Percentiles rank a stretch among this genome's conserved stretches.
Evolutionary conservation across 2,329 filamentous ascomycete genomes (phyloP).

Genomic region (Penicillium sumatraense): DNA sequence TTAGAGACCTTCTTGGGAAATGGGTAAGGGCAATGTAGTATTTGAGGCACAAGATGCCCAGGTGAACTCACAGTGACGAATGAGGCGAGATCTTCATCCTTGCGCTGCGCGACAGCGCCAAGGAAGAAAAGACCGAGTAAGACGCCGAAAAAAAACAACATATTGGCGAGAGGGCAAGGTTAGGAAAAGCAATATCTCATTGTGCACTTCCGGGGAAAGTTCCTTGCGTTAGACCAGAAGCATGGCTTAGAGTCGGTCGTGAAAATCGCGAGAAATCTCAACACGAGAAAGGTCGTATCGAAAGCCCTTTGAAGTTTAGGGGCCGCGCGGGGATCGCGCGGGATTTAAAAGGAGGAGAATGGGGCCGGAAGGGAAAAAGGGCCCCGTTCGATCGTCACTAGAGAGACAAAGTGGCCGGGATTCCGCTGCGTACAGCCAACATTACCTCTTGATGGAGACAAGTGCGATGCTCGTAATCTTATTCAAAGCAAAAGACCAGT

Average conservation of each 20-base stretch:
- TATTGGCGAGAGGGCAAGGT: not conserved
- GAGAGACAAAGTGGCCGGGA: not conserved
- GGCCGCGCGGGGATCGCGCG: not conserved
- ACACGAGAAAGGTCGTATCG: slow-evolving; percentile 13
- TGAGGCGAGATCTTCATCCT: slow-evolving; percentile 19
- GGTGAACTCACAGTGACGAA: slow-evolving; percentile 26
- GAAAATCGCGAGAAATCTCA: not conserved
- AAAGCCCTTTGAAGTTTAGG: slow-evolving; percentile 2
- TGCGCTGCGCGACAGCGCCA: slow-evolving; percentile 6
- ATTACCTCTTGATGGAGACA: not conserved
- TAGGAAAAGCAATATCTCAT: not conserved
- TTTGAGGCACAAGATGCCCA: no score
- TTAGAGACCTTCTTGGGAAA: no score
- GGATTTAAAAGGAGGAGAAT: slow-evolving; percentile 3
- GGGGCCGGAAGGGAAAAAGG: not conserved
- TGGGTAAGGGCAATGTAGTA: no score
- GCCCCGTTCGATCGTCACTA: not conserved
- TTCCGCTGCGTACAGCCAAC: not conserved
- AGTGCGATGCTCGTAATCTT: slow-evolving; percentile 1
- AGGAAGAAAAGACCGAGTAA: slow-evolving; percentile 9
- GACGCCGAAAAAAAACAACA: slow-evolving; percentile 4
- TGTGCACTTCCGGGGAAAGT: not conserved
- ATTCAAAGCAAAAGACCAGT: not conserved
- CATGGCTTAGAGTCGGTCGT: not conserved
- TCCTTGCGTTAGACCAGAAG: not conserved